phyloP scores from a whole-genome alignment of 768 basidiomycete species.

The Naganishia vishniacii region DNA sequence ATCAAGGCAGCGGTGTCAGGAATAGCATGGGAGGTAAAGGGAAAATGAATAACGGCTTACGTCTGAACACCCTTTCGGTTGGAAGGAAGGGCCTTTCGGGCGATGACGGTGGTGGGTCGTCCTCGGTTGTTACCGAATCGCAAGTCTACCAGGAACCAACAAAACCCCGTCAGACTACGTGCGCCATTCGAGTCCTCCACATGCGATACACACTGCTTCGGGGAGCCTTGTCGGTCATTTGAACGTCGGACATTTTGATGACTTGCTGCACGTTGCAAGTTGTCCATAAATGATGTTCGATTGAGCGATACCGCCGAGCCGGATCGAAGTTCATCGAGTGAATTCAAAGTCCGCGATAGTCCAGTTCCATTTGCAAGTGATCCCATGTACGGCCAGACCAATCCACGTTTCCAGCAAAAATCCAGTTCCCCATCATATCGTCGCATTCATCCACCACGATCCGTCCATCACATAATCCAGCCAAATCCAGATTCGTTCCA shows the following conservation, averaged over 20 bases:
- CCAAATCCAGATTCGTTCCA: background rate
- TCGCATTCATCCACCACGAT: background rate
- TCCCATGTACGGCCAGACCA: background rate
- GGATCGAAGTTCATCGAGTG: background rate
- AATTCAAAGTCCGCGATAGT: too few species aligned
- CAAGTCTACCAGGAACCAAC: slow-evolving; percentile 57
- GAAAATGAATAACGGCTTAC: slow-evolving; percentile 25
- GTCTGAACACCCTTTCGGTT: slow-evolving; percentile 89
- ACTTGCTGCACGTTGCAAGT: slow-evolving; percentile 4
- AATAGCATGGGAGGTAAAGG: background rate
- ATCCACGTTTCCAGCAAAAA: too few species aligned
- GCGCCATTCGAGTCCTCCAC: background rate
- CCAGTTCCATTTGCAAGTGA: too few species aligned
- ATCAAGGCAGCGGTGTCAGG: background rate
- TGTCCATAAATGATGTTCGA: background rate
- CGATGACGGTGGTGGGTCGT: slow-evolving; percentile 77
- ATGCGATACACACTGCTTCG: slow-evolving; percentile 16
- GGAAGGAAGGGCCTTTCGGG: slow-evolving; percentile 68
- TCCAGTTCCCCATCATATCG: background rate
- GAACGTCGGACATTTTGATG: slow-evolving; percentile 20
- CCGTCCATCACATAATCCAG: background rate
- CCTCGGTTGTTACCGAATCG: slow-evolving; percentile 81
- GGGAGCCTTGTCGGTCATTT: slow-evolving; percentile 23
- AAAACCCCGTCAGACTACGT: background rate
- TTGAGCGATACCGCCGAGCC: background rate